Evolutionary conservation across 768 basidiomycete genomes (phyloP).

Genomic region (Boletus barrowsii): DNA sequence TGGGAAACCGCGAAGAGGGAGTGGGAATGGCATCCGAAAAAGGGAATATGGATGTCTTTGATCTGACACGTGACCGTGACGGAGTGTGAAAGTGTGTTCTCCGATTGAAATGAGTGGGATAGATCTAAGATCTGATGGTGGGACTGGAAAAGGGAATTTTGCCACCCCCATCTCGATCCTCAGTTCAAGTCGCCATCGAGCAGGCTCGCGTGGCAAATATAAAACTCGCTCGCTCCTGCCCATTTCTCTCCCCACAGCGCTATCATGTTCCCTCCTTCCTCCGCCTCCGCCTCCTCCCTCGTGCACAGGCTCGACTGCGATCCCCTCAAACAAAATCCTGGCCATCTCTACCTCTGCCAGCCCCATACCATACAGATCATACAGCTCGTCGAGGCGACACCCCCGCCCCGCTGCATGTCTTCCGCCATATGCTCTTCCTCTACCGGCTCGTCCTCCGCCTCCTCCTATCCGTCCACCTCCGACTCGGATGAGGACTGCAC

Average conservation of each 20-base stretch:
- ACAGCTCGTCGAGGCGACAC: slow-evolving; percentile 63
- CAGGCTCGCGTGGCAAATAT: slow-evolving; percentile 29
- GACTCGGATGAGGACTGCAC: slow-evolving; percentile 47
- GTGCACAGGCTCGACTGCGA: slow-evolving; percentile 27
- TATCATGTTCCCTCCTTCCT: slow-evolving; percentile 26
- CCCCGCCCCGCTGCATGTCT: slow-evolving; percentile 47
- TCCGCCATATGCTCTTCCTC: slow-evolving; percentile 34
- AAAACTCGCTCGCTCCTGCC: slow-evolving; percentile 10
- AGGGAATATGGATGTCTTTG: slow-evolving; percentile 13
- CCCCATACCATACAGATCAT: slow-evolving; percentile 62
- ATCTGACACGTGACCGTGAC: slow-evolving; percentile 14
- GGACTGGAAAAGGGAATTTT: slow-evolving; percentile 1
- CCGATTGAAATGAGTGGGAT: slow-evolving; percentile 1
- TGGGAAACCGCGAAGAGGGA: slow-evolving; percentile 18
- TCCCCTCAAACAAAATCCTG: slow-evolving; percentile 35
- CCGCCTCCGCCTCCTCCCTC: slow-evolving; percentile 22
- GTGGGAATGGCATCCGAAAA: slow-evolving; percentile 13
- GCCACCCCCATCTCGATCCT: slow-evolving; percentile 10
- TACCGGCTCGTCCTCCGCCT: slow-evolving; percentile 38
- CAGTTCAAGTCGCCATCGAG: slow-evolving; percentile 14
- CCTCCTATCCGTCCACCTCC: slow-evolving; percentile 36
- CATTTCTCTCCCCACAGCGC: slow-evolving; percentile 13
- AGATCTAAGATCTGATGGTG: slow-evolving; percentile 23
- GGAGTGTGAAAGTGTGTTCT: background rate
- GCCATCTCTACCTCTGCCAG: slow-evolving; percentile 46